Percentiles rank a stretch among this genome's conserved stretches.
Conservation (phyloP, 2,329 filamentous ascomycete species). For the Acarospora socialis region DNA sequence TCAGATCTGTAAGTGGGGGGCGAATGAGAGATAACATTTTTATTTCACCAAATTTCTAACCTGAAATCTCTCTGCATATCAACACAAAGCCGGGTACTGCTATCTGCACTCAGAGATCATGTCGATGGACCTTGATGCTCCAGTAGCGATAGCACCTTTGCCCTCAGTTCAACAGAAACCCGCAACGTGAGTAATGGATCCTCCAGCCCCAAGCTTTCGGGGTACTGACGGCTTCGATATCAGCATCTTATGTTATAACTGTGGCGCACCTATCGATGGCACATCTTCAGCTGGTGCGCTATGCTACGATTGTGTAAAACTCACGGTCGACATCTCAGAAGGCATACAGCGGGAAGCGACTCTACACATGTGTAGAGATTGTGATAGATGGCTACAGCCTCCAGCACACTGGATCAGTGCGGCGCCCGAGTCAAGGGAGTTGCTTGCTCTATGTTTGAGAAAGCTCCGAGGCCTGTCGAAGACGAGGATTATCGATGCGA, state of each 20-base stretch:
- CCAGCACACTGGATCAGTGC: conserved; percentile 79
- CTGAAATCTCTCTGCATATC: background rate
- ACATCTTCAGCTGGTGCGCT: conserved; percentile 73
- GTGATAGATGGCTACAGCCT: conserved; percentile 83
- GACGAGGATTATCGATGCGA: conserved; percentile 87
- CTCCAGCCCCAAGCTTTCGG: conserved; percentile 8
- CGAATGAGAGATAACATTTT: background rate
- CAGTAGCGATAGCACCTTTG: conserved; percentile 34
- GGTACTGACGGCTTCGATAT: conserved; percentile 11
- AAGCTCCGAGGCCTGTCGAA: conserved; percentile 77
- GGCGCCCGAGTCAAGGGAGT: conserved; percentile 72
- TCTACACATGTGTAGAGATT: conserved; percentile 84
- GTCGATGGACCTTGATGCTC: conserved; percentile 46
- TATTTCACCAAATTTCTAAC: background rate
- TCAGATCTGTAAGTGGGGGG: background rate
- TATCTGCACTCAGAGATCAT: conserved; percentile 19
- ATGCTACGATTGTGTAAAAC: conserved; percentile 91
- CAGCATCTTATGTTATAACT: conserved; percentile 96
- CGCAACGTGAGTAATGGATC: conserved; percentile 37
- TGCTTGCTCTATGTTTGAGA: conserved; percentile 80
- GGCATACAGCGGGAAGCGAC: conserved; percentile 84
- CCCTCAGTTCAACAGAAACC: conserved; percentile 24
- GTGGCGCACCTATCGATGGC: conserved; percentile 88
- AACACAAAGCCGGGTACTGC: background rate
- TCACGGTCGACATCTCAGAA: conserved; percentile 82